phyloP scores from a whole-genome alignment of 805 yeast genomes.

The Hanseniaspora pseudoguilliermondii region DNA sequence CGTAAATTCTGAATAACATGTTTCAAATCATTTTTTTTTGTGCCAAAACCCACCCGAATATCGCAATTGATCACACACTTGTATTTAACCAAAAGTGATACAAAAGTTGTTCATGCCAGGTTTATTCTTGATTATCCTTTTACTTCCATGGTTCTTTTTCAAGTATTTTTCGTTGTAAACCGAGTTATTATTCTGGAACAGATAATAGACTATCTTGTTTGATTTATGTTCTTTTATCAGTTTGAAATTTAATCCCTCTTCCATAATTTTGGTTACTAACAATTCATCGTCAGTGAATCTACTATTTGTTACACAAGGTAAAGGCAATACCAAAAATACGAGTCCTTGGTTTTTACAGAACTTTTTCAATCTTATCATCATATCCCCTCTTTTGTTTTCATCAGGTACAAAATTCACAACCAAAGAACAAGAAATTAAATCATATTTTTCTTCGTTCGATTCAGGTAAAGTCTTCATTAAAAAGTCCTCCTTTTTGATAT shows the following conservation, averaged over 20 bases:
- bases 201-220: conserved; percentile 60
- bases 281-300: conserved; percentile 48
- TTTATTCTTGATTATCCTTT: not conserved
- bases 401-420: conserved; percentile 83
- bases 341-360: conserved; percentile 29
- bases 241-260: conserved; percentile 49
- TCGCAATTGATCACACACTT: conserved; percentile 2
- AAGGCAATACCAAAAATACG: conserved; percentile 72
- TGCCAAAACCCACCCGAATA: not conserved
- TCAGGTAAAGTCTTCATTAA: conserved; percentile 59
- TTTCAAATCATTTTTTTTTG: not conserved
- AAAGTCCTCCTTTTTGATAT: conserved; percentile 69
- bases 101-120: conserved; percentile 4
- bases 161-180: not conserved
- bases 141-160: not conserved
- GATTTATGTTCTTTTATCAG: conserved; percentile 42
- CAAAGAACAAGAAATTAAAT: conserved; percentile 66
- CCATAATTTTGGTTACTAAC: conserved; percentile 31
- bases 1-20: not conserved
- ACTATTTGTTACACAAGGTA: conserved; percentile 76
- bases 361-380: conserved; percentile 48
- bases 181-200: conserved; percentile 39
- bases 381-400: conserved; percentile 56
- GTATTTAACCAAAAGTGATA: not conserved
- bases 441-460: conserved; percentile 34